Evolutionary conservation across 495 filamentous ascomycete species (phyloP).

Genomic region (Aspergillus indologenus): DNA sequence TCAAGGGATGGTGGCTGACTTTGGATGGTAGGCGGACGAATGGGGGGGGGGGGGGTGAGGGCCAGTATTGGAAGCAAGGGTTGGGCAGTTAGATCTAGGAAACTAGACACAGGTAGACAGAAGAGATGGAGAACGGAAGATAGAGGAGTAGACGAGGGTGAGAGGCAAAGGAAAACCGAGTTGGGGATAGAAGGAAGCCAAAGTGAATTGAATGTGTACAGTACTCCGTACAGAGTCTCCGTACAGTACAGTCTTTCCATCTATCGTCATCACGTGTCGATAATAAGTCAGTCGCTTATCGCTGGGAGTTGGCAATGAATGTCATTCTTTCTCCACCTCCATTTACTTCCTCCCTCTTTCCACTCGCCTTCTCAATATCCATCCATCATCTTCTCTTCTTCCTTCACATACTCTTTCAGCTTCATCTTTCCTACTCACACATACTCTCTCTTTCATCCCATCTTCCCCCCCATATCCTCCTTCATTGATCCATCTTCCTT

Average conservation of each 20-base stretch:
- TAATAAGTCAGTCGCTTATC: slow-evolving; percentile 5
- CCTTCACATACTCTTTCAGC: not conserved
- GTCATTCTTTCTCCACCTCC: no score
- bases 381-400: not conserved
- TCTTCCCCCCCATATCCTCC: no score
- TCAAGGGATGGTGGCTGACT: not conserved
- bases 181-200: not conserved
- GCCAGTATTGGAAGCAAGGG: not conserved
- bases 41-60: not conserved
- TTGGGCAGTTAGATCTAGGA: not conserved
- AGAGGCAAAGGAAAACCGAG: no score
- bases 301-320: no score
- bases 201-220: no score
- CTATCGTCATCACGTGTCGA: not conserved
- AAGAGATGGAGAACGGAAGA: no score
- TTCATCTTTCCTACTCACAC: slow-evolving; percentile 1
- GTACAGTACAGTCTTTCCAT: no score
- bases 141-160: no score
- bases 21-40: not conserved
- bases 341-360: not conserved
- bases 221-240: no score
- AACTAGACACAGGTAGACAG: no score
- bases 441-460: no score
- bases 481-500: not conserved
- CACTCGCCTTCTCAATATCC: not conserved